A percentile compares a stretch with the other conserved stretches of the same genome.
phyloP scores from a whole-genome alignment of 371 early-diverging fungal genomes.

The Chytridium lagenaria region DNA sequence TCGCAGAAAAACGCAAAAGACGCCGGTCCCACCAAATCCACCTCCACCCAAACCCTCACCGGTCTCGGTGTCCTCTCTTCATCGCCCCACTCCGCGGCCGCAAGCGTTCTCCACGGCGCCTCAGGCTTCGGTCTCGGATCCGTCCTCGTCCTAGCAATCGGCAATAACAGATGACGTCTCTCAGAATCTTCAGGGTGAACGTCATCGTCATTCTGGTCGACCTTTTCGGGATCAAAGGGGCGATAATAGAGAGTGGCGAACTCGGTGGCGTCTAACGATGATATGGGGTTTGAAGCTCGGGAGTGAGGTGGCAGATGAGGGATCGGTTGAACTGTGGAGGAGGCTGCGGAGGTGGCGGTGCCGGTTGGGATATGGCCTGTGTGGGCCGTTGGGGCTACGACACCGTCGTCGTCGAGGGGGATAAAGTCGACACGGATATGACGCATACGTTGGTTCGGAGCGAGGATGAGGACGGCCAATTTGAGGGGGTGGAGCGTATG shows the following conservation, averaged over 20 bases:
- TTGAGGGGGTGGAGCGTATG: conserved; percentile 47
- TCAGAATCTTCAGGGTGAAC: neutral
- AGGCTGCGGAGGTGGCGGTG: neutral
- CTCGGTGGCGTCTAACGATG: neutral
- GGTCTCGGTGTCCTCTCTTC: conserved; percentile 13
- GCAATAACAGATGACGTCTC: conserved; percentile 1
- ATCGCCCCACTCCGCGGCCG: conserved; percentile 2
- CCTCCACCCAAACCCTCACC: conserved; percentile 21
- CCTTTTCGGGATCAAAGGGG: neutral
- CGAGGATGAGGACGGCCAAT: conserved; percentile 27
- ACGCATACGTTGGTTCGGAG: neutral
- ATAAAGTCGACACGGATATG: conserved; percentile 36
- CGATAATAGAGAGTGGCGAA: neutral
- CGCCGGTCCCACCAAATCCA: conserved; percentile 23
- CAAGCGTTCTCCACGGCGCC: conserved; percentile 7
- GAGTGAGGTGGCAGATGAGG: neutral
- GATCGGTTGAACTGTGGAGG: neutral
- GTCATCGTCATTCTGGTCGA: neutral
- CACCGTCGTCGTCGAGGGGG: conserved; percentile 20
- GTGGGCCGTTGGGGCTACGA: neutral
- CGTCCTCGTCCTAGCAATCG: neutral
- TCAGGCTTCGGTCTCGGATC: conserved; percentile 5
- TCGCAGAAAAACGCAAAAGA: conserved; percentile 27
- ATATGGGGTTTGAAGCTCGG: neutral
- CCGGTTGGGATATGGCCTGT: neutral